Percentiles rank a stretch among this genome's conserved stretches.
Conservation (phyloP, 768 basidiomycete species). For the Phlegmacium glaucopus region DNA sequence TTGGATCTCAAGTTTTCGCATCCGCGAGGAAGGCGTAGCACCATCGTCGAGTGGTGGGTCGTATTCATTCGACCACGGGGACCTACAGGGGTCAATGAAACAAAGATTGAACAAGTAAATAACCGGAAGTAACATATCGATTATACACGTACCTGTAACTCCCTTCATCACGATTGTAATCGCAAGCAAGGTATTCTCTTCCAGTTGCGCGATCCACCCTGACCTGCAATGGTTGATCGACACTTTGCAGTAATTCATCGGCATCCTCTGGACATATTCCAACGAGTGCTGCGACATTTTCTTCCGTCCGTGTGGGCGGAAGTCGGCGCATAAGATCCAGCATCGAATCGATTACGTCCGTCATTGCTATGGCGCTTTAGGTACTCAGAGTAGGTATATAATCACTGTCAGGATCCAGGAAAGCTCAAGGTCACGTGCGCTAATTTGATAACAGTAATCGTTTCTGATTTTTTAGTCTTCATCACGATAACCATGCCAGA, state of each 20-base stretch:
- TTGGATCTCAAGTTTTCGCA: slow-evolving; percentile 87
- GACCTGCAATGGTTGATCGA: slow-evolving; percentile 90
- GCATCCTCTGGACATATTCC: slow-evolving; percentile 88
- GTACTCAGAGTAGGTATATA: too few species aligned
- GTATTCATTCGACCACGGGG: slow-evolving; percentile 98
- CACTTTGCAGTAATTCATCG: slow-evolving; percentile 91
- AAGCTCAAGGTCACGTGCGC: too few species aligned
- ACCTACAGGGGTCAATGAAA: too few species aligned
- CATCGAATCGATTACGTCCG: slow-evolving; percentile 85
- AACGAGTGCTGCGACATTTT: slow-evolving; percentile 81
- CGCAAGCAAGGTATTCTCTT: slow-evolving; percentile 88
- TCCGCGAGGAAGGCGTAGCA: slow-evolving; percentile 76
- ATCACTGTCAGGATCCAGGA: too few species aligned
- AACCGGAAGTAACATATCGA: too few species aligned
- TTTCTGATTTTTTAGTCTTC: too few species aligned
- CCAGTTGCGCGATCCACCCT: slow-evolving; percentile 77
- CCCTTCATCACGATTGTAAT: slow-evolving; percentile 91
- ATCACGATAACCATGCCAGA: slow-evolving; percentile 20
- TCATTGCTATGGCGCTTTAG: slow-evolving; percentile 37
- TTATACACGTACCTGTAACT: slow-evolving; percentile 74
- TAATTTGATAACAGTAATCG: too few species aligned
- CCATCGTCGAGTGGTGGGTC: slow-evolving; percentile 88
- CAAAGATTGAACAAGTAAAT: too few species aligned
- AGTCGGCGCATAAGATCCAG: slow-evolving; percentile 94
- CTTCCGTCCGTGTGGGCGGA: slow-evolving; percentile 86